Conservation (phyloP, 345 rosid species). For the Triadica sebifera region DNA sequence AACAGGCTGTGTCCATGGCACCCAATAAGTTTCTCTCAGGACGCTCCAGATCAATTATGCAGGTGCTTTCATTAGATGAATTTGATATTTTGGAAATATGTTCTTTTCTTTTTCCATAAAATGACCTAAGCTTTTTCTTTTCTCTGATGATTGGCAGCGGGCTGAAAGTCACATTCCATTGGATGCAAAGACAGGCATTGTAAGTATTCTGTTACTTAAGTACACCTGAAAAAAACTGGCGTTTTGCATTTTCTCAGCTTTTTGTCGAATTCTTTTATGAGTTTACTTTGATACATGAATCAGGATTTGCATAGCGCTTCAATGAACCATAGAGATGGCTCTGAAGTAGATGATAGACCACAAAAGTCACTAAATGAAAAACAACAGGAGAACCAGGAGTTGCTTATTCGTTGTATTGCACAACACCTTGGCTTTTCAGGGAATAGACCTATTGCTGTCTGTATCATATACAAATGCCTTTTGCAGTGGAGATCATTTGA, state of each 20-base stretch:
- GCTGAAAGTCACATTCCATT: constrained; percentile 60
- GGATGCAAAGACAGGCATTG: constrained; percentile 57
- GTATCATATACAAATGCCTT: constrained; percentile 89
- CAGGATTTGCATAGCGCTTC: constrained; percentile 82
- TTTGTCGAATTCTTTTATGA: constrained; percentile 12
- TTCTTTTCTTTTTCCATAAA: neutral
- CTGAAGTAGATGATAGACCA: constrained; percentile 76
- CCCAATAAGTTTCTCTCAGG: constrained; percentile 93
- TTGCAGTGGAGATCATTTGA: constrained; percentile 97
- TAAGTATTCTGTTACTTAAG: constrained; percentile 22
- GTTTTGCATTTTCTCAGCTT: neutral
- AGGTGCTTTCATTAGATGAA: constrained; percentile 40
- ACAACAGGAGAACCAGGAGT: constrained; percentile 94
- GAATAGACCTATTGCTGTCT: constrained; percentile 83
- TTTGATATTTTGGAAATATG: neutral
- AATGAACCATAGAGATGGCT: constrained; percentile 58
- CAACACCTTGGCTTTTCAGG: constrained; percentile 81
- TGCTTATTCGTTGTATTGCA: constrained; percentile 87
- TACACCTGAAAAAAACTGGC: neutral
- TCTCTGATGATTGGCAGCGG: constrained; percentile 50
- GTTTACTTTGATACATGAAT: constrained; percentile 17
- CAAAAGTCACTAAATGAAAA: constrained; percentile 89
- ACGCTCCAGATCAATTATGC: constrained; percentile 84
- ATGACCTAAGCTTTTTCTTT: constrained; percentile 13
- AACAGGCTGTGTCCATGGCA: constrained; percentile 91